Evolutionary conservation across 176 grass and related monocot species (phyloP), one percentile per base, ranked within the genome.

Genomic region (Pharus latifolius): DNA sequence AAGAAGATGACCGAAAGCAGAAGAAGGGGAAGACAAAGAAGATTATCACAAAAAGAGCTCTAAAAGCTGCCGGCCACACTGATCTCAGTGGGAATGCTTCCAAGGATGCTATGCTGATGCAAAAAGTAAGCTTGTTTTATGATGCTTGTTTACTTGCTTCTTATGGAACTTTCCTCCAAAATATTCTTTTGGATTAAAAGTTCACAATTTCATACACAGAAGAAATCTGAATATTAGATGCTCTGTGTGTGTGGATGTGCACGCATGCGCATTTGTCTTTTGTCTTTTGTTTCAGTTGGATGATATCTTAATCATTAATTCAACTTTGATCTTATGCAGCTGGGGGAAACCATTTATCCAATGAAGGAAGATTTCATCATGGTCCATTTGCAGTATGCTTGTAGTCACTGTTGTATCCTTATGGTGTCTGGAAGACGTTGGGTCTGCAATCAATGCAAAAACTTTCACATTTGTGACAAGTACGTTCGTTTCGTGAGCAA

Each of bases 311-410:
- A 83, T 24, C 50, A 37, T 64, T 56, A 51, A 78, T 78, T 79
- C 43, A 52, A 49, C 81, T 91, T 77, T 82, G 63, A 57, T 75
- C 5, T 70, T 72, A 46, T 63, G 54, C 82, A 99, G 96, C 90
- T 99, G 69, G 87, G 90, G 17, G 90, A 99, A 82, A 99, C 96
- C 14, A 99, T 99, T 67, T 78, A 72, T 73, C 90, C 96, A 34
- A 99, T 99, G 96, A 99, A 85, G 80, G 96, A 99, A 86, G 96
- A 99, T 78, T 99, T 99, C 74, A 95, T 99, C 60, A 99, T 99
- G 96, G 96, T 99, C 34, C 84, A 99, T 86, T 79, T 99, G 44
- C 90, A 99, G 65, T 84, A 99, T 86, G 57, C 87, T 44, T 99
- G 96, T 65, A 79, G 80, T 34, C 85, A 99, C 41, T 99, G 96